Evolutionary conservation across 352 stramenopile species (phyloP).

Genomic region (Pythium graminicola): DNA sequence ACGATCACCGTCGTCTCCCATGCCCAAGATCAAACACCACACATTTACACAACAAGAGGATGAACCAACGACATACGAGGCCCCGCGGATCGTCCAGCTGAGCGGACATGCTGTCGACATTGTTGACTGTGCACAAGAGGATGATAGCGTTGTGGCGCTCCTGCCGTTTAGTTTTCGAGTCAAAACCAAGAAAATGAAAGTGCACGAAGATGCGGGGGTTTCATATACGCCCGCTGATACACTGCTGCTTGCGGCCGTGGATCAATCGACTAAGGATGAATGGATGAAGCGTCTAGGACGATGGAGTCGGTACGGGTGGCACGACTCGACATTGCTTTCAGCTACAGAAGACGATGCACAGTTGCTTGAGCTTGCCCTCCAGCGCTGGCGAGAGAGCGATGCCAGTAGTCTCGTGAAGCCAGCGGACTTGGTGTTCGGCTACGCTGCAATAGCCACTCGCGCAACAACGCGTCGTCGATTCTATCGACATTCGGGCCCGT

Average conservation of each 20-base stretch:
- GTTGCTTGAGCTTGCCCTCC: slow-evolving; percentile 31
- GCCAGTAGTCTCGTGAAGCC: slow-evolving; percentile 12
- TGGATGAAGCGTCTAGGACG: slow-evolving; percentile 62
- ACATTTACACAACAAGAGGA: slow-evolving; percentile 26
- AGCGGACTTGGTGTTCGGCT: slow-evolving; percentile 10
- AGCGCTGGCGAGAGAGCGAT: slow-evolving; percentile 31
- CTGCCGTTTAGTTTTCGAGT: slow-evolving; percentile 60
- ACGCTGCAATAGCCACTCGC: slow-evolving; percentile 18
- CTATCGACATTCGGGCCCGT: slow-evolving; percentile 34
- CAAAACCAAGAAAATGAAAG: slow-evolving; percentile 32
- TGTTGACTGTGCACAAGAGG: slow-evolving; percentile 33
- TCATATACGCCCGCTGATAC: slow-evolving; percentile 36
- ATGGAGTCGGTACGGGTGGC: slow-evolving; percentile 70
- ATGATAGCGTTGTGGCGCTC: slow-evolving; percentile 13
- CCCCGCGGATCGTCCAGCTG: slow-evolving; percentile 44
- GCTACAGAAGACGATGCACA: slow-evolving; percentile 33
- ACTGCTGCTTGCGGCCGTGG: slow-evolving; percentile 42
- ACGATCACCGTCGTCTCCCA: slow-evolving; percentile 2
- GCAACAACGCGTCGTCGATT: slow-evolving; percentile 35
- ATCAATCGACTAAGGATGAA: slow-evolving; percentile 37
- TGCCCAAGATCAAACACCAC: slow-evolving; percentile 14
- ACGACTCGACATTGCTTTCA: slow-evolving; percentile 39
- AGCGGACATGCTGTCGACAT: slow-evolving; percentile 60
- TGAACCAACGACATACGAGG: slow-evolving; percentile 12
- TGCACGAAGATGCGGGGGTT: slow-evolving; percentile 32